Base-by-base conservation (phyloP, 2,329 filamentous ascomycete genomes). In the Apiospora sp. region DNA sequence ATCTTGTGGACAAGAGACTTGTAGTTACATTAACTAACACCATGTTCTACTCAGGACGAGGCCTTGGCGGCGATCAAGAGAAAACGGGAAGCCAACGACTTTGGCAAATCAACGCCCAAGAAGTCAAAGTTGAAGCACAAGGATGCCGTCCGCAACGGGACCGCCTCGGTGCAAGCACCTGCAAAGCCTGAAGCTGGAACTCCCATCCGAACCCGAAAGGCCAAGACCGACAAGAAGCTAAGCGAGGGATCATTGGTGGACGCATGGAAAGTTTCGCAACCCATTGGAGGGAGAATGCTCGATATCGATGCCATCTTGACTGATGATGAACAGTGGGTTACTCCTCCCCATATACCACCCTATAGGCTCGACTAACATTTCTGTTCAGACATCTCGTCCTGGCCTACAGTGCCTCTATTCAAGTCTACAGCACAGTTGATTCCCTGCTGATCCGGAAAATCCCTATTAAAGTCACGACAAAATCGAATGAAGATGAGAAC, bases 371-470 rank as follows among this genome's bases (percentile, higher is more conserved):
- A 69, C 79, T 83, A 70, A 84, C 77, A 77, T 73, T 43, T 61
- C 5, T 12, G n/a, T 30, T 49, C 49, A 94, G 94, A 79, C 88
- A 92, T 82, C 81, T 98, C 51, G 91, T 98, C 72, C 82, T 97
- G 72, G 90, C 92, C 44, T 94, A 94, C 78, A 89, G 91, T 73
- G 92, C 90, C 41, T 92, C 92, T 13, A 86, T 98, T 71, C 93
- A 95, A 80, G 88, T 98, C 37, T 97, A 96, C 82, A 93, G 93
- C 1, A 90, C 94, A 43, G 86, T 90, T 75, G 95, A 94, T 71
- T 98, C 96, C 1, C 89, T 97, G 69, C 89, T 97, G 30, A 86
- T 94, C 67, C 91, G 94, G 76, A 90, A 91, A 72, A 92, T 98
- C 68, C 84, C 88, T 16, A 84, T 92, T 75, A 85, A 76, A 79